These are phyloP conservation scores for Fusarium hostae DNA, from an alignment of 2,329 filamentous ascomycete genomes.

Conservation along the genomic window DNA sequence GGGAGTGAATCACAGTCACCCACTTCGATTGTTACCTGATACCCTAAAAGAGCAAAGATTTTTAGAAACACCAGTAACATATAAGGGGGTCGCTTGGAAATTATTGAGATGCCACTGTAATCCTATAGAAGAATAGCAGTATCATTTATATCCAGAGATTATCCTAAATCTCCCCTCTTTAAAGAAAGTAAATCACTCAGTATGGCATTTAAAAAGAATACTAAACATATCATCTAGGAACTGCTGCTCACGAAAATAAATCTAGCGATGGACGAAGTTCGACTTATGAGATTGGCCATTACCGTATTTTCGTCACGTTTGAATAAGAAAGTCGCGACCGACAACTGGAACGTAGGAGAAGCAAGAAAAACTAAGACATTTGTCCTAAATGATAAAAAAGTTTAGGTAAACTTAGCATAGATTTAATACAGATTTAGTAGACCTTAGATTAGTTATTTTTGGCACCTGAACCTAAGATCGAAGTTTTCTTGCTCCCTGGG, in stretches of 20 bases:
- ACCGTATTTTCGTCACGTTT: background rate
- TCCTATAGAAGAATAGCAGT: too few relatives aligned
- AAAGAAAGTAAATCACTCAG: too few relatives aligned
- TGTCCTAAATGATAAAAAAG: background rate
- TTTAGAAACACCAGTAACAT: background rate
- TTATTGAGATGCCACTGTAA: background rate
- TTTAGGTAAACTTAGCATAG: background rate
- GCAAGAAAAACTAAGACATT: background rate
- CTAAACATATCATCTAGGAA: too few relatives aligned
- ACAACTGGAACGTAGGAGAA: background rate
- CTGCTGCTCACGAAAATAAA: too few relatives aligned
- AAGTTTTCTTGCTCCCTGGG: background rate
- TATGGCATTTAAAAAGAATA: too few relatives aligned
- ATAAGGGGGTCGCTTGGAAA: background rate
- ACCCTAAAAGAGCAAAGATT: background rate
- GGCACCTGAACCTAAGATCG: too few relatives aligned
- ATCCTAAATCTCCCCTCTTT: too few relatives aligned
- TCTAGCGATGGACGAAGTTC: too few relatives aligned
- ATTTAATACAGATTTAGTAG: background rate
- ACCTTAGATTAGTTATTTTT: background rate
- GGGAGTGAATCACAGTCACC: background rate
- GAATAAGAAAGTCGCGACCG: background rate
- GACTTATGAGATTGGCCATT: background rate
- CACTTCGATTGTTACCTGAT: too few relatives aligned
- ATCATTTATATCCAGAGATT: too few relatives aligned